phyloP scores from a whole-genome alignment of 2,329 filamentous ascomycete genomes.

The Colletotrichum chrysophilum region DNA sequence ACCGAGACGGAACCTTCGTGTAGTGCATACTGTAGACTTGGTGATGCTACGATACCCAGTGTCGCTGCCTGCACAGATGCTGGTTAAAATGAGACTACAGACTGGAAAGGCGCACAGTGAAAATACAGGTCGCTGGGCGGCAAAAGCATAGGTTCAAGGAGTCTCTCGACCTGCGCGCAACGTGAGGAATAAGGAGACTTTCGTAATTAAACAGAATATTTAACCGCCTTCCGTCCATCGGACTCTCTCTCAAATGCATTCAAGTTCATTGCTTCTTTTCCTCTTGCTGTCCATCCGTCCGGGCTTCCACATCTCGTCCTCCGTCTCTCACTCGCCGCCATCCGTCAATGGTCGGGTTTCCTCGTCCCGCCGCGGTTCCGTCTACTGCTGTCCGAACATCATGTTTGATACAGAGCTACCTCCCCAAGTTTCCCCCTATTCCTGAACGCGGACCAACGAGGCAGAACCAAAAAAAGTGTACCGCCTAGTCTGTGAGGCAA shows the following conservation, averaged over 20 bases:
- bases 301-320: background rate
- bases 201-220: constrained; percentile 26
- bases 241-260: constrained; percentile 22
- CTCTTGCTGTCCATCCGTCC: constrained; percentile 22
- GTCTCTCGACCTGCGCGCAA: background rate
- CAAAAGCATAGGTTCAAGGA: background rate
- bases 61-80: background rate
- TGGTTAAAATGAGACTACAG: background rate
- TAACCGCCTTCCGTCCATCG: constrained; percentile 18
- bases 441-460: constrained; percentile 10
- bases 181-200: constrained; percentile 16
- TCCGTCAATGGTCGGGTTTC: background rate
- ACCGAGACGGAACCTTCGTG: background rate
- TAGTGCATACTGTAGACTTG: background rate
- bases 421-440: background rate
- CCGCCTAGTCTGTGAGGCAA: constrained; percentile 5
- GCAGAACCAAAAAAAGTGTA: constrained; percentile 12
- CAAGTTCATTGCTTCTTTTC: constrained; percentile 24
- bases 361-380: background rate
- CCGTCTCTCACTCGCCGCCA: background rate
- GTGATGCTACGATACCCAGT: background rate
- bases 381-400: constrained; percentile 11
- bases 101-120: background rate
- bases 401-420: constrained; percentile 19
- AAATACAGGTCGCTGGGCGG: background rate